These are phyloP conservation scores for Aspergillus flavus DNA, from an alignment of 2,329 filamentous ascomycete genomes.

Conservation along the genomic window DNA sequence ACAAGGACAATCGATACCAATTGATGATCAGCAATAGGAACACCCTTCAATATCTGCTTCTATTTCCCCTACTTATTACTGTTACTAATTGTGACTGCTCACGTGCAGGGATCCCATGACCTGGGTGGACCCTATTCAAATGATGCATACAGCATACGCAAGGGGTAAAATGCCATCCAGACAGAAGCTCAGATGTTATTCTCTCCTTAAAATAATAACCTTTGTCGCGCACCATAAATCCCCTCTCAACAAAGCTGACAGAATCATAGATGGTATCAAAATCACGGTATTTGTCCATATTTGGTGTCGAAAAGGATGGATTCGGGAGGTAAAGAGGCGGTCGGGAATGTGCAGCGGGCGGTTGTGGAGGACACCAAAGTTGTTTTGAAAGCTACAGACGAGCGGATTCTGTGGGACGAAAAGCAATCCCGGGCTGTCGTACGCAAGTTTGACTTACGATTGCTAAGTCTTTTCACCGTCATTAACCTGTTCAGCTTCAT, in stretches of 20 bases:
- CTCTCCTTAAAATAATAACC: background rate
- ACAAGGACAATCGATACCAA: too few species aligned
- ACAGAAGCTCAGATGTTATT: background rate
- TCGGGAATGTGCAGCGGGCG: background rate
- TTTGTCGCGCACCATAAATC: background rate
- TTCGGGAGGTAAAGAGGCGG: background rate
- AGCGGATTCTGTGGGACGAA: background rate
- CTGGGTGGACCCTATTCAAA: background rate
- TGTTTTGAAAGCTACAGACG: background rate
- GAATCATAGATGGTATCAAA: background rate
- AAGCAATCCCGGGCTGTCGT: slow-evolving; percentile 24
- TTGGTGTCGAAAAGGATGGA: background rate
- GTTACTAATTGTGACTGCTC: background rate
- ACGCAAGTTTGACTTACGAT: slow-evolving; percentile 35
- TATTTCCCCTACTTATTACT: too few species aligned
- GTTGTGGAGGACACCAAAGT: background rate
- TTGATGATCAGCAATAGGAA: too few species aligned
- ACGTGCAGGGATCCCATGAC: background rate
- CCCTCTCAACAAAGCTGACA: background rate
- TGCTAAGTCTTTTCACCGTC: slow-evolving; percentile 33
- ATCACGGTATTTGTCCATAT: background rate
- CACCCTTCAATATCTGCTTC: too few species aligned
- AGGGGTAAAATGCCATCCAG: background rate
- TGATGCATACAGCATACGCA: background rate
- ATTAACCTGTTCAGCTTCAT: slow-evolving; percentile 35